A percentile compares a stretch with the other conserved stretches of the same genome.
These are phyloP conservation scores for Acidomyces sp. DNA, from an alignment of 495 filamentous ascomycete genomes.

Conservation along the genomic window DNA sequence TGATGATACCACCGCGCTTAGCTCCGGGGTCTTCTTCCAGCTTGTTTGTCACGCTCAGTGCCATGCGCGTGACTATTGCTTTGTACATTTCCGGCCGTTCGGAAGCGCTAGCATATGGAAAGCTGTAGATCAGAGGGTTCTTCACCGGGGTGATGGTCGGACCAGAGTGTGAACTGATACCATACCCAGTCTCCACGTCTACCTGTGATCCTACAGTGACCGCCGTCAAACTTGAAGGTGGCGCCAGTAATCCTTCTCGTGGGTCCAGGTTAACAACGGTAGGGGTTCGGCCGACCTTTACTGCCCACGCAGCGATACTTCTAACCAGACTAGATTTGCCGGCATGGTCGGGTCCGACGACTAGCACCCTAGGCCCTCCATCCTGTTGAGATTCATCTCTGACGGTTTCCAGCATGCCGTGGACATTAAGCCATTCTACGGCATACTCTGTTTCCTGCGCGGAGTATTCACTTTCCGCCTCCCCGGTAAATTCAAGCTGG, in stretches of 20 bases:
- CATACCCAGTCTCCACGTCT: slow-evolving; percentile 84
- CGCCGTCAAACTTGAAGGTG: slow-evolving; percentile 76
- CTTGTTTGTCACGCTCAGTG: slow-evolving; percentile 62
- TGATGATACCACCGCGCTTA: slow-evolving; percentile 60
- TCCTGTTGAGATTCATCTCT: slow-evolving; percentile 26
- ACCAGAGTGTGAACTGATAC: slow-evolving; percentile 77
- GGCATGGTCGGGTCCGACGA: slow-evolving; percentile 66
- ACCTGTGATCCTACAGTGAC: slow-evolving; percentile 72
- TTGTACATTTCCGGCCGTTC: slow-evolving; percentile 61
- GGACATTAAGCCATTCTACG: slow-evolving; percentile 62
- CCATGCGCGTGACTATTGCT: slow-evolving; percentile 61
- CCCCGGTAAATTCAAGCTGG: slow-evolving; percentile 58
- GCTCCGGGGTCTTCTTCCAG: slow-evolving; percentile 63
- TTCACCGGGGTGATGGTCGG: slow-evolving; percentile 81
- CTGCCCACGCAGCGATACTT: slow-evolving; percentile 70
- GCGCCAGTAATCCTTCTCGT: slow-evolving; percentile 67
- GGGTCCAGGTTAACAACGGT: slow-evolving; percentile 79
- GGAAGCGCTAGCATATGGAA: slow-evolving; percentile 61
- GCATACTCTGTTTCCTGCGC: slow-evolving; percentile 79
- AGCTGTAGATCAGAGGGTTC: slow-evolving; percentile 82
- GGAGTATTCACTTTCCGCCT: slow-evolving; percentile 55
- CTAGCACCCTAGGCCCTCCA: slow-evolving; percentile 62
- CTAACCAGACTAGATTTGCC: slow-evolving; percentile 80
- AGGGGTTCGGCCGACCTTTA: slow-evolving; percentile 61
- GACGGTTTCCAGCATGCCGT: slow-evolving; percentile 65